phyloP scores from a whole-genome alignment of 2,329 filamentous ascomycete genomes.

The Aspergillus ochraceus region DNA sequence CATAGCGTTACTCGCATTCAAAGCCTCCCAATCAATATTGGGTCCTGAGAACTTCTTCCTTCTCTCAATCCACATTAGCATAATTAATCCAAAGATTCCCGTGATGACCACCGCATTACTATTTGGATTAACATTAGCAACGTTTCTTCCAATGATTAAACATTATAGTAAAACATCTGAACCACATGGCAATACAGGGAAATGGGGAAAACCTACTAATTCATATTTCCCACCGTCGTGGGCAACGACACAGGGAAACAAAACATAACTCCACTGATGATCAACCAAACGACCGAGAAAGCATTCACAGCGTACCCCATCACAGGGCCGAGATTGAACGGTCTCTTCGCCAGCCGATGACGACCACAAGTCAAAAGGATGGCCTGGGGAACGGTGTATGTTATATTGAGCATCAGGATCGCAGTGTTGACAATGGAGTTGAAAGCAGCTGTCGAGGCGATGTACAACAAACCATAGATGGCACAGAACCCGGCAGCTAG shows the following conservation, averaged over 20 bases:
- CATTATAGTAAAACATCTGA: too few species aligned
- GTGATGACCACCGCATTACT: slow-evolving; percentile 11
- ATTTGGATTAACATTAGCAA: not conserved
- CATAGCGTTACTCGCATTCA: slow-evolving; percentile 6
- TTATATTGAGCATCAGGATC: slow-evolving; percentile 31
- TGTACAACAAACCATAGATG: slow-evolving; percentile 35
- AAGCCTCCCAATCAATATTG: slow-evolving; percentile 13
- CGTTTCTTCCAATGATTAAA: too few species aligned
- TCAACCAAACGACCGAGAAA: slow-evolving; percentile 5
- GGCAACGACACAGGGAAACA: slow-evolving; percentile 1
- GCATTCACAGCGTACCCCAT: slow-evolving; percentile 5
- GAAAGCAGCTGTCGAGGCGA: slow-evolving; percentile 32
- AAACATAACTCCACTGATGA: slow-evolving; percentile 5
- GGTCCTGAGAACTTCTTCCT: slow-evolving; percentile 14
- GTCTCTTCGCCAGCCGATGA: not conserved
- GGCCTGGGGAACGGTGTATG: slow-evolving; percentile 29
- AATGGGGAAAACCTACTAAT: slow-evolving; percentile 1
- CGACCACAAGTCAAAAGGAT: slow-evolving; percentile 14
- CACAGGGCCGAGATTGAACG: slow-evolving; percentile 3
- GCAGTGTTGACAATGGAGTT: slow-evolving; percentile 35
- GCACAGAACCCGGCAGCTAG: slow-evolving; percentile 25
- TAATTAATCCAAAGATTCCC: slow-evolving; percentile 10
- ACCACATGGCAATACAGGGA: too few species aligned
- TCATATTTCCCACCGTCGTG: slow-evolving; percentile 2
- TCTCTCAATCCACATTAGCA: slow-evolving; percentile 12